Base-by-base conservation (phyloP, 192 early-diverging fungal species). In the Tieghemiomyces parasiticus region DNA sequence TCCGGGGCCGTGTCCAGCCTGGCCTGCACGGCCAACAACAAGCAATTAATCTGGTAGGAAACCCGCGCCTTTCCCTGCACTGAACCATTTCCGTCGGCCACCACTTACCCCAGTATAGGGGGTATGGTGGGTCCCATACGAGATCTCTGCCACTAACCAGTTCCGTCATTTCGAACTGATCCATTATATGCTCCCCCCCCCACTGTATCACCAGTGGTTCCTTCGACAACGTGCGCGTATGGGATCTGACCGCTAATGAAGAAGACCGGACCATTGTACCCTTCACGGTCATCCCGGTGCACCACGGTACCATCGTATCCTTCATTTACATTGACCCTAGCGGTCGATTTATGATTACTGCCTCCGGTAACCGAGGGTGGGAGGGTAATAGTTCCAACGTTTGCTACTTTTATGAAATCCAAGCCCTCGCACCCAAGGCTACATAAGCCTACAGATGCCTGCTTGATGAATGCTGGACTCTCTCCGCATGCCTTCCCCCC, bases 281-380 rank as follows among this genome's bases (percentile, higher is more conserved):
- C 55, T 99, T 97, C 70, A 81, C 83, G 53, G 89, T 99, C 63
- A 74, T 99, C 31, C 86, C 96, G 2, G 96, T 94, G 0, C 94
- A 97, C 65, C 91, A 92, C 56, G 92, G 91, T 26, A 89, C 88
- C 14, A 74, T 80, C 14, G 76, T 94, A 19, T 93, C 92, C 1
- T 73, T 70, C 34, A 49, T 71, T 22, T 58, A 82, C 22, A 67
- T 93, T 46, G 91, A 94, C 67, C 72, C 76, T 24, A 69, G 75
- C 3, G 81, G 81, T 47, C 74, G 77, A 28, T 95, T 84, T 50
- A 81, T 99, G 90, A 76, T 99, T 26, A 94, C 85, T 4, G 82
- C 89, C 0, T 90, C 91, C 0, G 96, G 96, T 20, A 92, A 83
- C 68, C 74, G 93, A 26, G 96, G 95, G n/a, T 99, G 94, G 94